Percentiles rank a stretch among this genome's conserved stretches.
Evolutionary conservation across 257 asterid genomes (phyloP).

Genomic region (Rehmannia glutinosa): DNA sequence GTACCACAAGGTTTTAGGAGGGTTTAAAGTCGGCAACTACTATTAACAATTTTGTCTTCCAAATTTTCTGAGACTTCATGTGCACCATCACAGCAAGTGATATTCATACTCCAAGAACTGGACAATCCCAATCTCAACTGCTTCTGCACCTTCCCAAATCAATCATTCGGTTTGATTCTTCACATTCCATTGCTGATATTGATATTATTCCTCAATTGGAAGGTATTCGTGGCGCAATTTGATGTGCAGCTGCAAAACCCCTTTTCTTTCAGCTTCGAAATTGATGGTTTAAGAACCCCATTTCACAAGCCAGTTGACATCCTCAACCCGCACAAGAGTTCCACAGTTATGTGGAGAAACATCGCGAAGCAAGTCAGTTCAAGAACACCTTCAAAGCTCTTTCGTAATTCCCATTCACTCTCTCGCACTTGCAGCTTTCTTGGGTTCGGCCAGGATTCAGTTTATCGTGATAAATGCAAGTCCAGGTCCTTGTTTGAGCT

Average conservation of each 20-base stretch:
- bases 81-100: neutral
- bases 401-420: slow-evolving; percentile 22
- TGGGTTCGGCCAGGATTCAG: slow-evolving; percentile 33
- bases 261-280: slow-evolving; percentile 22
- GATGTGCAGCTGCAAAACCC: slow-evolving; percentile 54
- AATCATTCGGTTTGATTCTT: neutral
- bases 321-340: slow-evolving; percentile 23
- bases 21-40: slow-evolving; percentile 44
- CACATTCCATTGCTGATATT: neutral
- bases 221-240: slow-evolving; percentile 23
- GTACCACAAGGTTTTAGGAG: slow-evolving; percentile 50
- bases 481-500: slow-evolving; percentile 30
- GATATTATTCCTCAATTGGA: neutral
- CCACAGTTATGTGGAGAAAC: slow-evolving; percentile 76
- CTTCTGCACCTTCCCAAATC: too few relatives aligned
- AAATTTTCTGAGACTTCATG: neutral
- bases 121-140: slow-evolving; percentile 3
- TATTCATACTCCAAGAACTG: neutral
- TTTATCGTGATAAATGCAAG: slow-evolving; percentile 22
- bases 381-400: slow-evolving; percentile 22
- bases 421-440: slow-evolving; percentile 37
- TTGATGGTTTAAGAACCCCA: slow-evolving; percentile 25
- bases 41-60: neutral
- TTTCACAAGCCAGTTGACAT: slow-evolving; percentile 23
- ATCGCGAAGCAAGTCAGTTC: slow-evolving; percentile 41